These are phyloP conservation scores for Lagerstroemia speciosa DNA, from an alignment of 345 rosid genomes.

Conservation along the genomic window DNA sequence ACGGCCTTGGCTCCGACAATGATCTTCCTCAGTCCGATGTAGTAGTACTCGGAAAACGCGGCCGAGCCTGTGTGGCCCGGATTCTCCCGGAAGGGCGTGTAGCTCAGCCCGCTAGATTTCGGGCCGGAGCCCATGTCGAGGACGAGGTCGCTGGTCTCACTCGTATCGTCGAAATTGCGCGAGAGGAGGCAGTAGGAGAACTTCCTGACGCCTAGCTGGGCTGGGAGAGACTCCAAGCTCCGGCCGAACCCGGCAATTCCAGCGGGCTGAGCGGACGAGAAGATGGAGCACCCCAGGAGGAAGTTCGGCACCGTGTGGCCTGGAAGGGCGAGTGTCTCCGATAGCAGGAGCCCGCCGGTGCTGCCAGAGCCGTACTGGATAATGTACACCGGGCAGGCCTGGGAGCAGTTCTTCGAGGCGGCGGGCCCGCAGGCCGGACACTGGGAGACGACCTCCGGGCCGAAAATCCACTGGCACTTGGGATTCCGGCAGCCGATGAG, in stretches of 20 bases:
- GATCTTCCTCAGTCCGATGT: slow-evolving; percentile 52
- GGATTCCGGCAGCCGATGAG: slow-evolving; percentile 54
- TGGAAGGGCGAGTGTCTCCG: slow-evolving; percentile 49
- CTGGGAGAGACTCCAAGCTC: slow-evolving; percentile 53
- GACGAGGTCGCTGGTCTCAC: slow-evolving; percentile 43
- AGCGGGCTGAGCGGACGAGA: slow-evolving; percentile 73
- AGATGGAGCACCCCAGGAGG: slow-evolving; percentile 67
- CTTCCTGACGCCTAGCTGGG: slow-evolving; percentile 51
- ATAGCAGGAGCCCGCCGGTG: slow-evolving; percentile 60
- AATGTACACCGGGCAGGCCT: slow-evolving; percentile 59
- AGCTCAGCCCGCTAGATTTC: slow-evolving; percentile 39
- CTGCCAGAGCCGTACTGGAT: slow-evolving; percentile 68
- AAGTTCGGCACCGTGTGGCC: slow-evolving; percentile 32
- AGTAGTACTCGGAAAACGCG: slow-evolving; percentile 49
- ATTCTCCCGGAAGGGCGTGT: slow-evolving; percentile 59
- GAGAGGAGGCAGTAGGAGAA: slow-evolving; percentile 78
- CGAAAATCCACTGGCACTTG: slow-evolving; percentile 51
- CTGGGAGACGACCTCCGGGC: slow-evolving; percentile 29
- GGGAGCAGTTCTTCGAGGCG: slow-evolving; percentile 40
- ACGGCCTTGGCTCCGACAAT: slow-evolving; percentile 43
- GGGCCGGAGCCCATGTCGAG: slow-evolving; percentile 39
- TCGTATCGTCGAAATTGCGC: slow-evolving; percentile 53
- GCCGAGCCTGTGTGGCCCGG: slow-evolving; percentile 23
- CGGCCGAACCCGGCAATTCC: slow-evolving; percentile 94
- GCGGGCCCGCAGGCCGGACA: slow-evolving; percentile 41